Percentiles rank a stretch among this genome's conserved stretches.
Conservation (phyloP, 306 rosid species). For the apple (Malus domestica) region DNA sequence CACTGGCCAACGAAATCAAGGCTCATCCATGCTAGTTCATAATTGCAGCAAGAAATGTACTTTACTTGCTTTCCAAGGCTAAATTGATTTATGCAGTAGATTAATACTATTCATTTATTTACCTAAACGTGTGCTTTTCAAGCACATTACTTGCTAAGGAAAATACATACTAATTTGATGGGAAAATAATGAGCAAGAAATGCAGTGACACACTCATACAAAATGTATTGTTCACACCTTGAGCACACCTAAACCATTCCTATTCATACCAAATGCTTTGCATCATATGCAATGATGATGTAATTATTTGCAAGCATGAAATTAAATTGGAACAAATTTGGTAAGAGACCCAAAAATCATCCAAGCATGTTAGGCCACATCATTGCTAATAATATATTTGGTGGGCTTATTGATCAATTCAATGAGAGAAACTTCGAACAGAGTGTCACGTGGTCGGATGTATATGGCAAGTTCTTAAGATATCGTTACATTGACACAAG, state of each 20-base stretch:
- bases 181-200: neutral
- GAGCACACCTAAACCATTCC: neutral
- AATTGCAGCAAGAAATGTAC: constrained; percentile 4
- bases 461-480: no score
- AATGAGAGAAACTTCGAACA: no score
- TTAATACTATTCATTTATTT: neutral
- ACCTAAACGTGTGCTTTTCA: neutral
- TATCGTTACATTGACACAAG: neutral
- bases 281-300: neutral
- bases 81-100: neutral
- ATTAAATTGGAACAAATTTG: neutral
- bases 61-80: constrained; percentile 14
- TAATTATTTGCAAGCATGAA: neutral
- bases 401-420: neutral
- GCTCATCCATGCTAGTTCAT: neutral
- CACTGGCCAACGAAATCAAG: neutral
- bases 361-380: neutral
- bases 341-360: neutral
- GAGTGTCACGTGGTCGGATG: neutral
- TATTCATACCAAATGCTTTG: neutral
- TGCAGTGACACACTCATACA: neutral
- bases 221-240: neutral
- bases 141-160: neutral
- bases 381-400: neutral
- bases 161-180: neutral